phyloP scores from a whole-genome alignment of 306 rosid genomes.

The Pyrus communis region DNA sequence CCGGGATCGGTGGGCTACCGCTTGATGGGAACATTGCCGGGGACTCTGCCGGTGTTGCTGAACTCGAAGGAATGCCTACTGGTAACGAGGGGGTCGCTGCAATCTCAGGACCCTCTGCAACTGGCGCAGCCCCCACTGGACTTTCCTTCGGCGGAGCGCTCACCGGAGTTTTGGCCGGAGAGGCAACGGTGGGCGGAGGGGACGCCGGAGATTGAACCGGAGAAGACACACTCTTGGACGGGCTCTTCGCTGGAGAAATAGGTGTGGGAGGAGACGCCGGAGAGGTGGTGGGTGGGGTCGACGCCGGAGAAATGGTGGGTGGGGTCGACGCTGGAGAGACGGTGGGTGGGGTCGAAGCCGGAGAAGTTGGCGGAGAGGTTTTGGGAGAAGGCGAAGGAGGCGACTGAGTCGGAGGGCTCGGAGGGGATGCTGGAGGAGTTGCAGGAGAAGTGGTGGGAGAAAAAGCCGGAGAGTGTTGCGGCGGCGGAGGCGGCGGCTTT shows the following conservation, averaged over 20 bases:
- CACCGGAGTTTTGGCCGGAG: slow-evolving; percentile 22
- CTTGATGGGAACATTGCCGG: slow-evolving; percentile 51
- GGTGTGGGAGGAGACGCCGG: slow-evolving; percentile 33
- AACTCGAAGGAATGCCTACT: slow-evolving; percentile 42
- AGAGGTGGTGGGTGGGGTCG: background rate
- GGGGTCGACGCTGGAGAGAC: slow-evolving; percentile 16
- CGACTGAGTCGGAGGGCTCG: slow-evolving; percentile 16
- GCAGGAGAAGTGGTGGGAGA: slow-evolving; percentile 21
- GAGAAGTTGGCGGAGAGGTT: slow-evolving; percentile 25
- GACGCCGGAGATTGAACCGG: slow-evolving; percentile 35
- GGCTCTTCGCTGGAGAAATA: slow-evolving; percentile 38
- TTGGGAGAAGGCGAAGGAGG: slow-evolving; percentile 43
- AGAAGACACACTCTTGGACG: slow-evolving; percentile 29
- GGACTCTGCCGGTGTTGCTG: slow-evolving; percentile 39
- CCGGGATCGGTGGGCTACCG: slow-evolving; percentile 31
- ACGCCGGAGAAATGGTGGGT: slow-evolving; percentile 17
- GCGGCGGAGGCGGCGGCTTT: slow-evolving; percentile 10
- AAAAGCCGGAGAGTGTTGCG: slow-evolving; percentile 11
- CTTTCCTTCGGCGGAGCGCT: slow-evolving; percentile 31
- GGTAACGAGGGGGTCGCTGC: slow-evolving; percentile 36
- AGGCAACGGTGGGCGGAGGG: slow-evolving; percentile 26
- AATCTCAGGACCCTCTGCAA: slow-evolving; percentile 41
- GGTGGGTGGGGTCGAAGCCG: slow-evolving; percentile 33
- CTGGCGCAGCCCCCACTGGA: slow-evolving; percentile 25
- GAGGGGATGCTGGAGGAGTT: background rate